Base-by-base conservation (phyloP, 179 eudicot species). In the Vitellaria paradoxa region DNA sequence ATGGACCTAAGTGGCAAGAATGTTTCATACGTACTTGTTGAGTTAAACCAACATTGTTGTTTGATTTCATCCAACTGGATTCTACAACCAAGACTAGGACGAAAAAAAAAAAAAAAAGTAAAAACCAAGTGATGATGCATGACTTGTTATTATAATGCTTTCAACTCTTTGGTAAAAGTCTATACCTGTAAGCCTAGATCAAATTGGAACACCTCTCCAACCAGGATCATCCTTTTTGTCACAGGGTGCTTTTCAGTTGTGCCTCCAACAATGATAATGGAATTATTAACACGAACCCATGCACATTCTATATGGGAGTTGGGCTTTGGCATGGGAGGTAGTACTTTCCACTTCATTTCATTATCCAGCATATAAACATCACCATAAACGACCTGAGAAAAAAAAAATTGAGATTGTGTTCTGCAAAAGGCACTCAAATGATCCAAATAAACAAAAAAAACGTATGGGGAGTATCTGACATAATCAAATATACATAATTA, bases 261-360 rank as follows among this genome's bases (percentile, higher is more conserved):
- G 50, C 88, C 86, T 50, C 88, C 88, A 50, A 81, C 83, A 55
- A 86, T 74, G 57, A 86, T 75, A 49, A 86, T 86, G 61, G 88
- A 81, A 75, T 86, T 81, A 60, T 86, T 86, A 55, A 83, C 79
- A n/a, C 83, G 6, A 20, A 79, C 81, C 88, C 88, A 86, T 6
- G 88, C 78, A 73, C 82, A 81, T 72, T 86, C 88, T 79, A 86
- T 83, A 68, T 86, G 88, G 21, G 88, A 86, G 65, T 83, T 55
- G 17, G 86, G 85, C 68, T 86, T 86, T 60, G 88, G 88, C 88
- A 86, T 79, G 2, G 86, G 79, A 65, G 86, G 83, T 49, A 86
- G 62, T 11, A 20, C 70, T 60, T 77, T 75, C 88, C 88, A 86
- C 56, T 81, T 77, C 81, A 70, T 83, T 63, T 74, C 59, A 21